Conservation (phyloP, 1,284 basidiomycete species). For the Pseudozyma tsukubaensis region DNA sequence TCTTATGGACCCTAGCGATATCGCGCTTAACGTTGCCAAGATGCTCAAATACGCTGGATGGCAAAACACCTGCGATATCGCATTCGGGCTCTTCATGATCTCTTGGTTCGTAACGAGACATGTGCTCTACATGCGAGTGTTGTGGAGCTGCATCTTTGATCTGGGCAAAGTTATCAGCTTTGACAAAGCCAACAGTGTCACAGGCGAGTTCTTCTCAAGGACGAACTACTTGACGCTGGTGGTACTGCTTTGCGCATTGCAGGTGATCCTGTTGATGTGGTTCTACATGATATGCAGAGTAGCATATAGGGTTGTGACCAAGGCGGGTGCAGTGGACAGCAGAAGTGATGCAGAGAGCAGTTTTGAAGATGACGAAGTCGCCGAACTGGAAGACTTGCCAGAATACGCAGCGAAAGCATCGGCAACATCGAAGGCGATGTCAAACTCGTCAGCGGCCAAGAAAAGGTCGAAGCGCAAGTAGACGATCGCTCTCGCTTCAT, state of each 20-base stretch:
- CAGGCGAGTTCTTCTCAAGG: constrained; percentile 28
- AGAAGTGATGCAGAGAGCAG: constrained; percentile 59
- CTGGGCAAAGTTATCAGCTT: constrained; percentile 30
- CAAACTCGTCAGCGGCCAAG: constrained; percentile 2
- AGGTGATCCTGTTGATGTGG: constrained; percentile 84
- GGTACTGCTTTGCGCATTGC: constrained; percentile 52
- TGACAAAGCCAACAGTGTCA: constrained; percentile 13
- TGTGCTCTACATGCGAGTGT: constrained; percentile 55
- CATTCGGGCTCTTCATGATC: constrained; percentile 77
- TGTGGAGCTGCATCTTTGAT: constrained; percentile 55
- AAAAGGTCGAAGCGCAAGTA: constrained; percentile 31
- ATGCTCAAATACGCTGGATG: constrained; percentile 87
- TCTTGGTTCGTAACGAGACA: constrained; percentile 64
- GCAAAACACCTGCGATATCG: constrained; percentile 78
- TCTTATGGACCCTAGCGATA: constrained; percentile 93
- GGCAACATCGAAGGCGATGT: background rate
- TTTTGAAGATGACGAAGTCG: constrained; percentile 34
- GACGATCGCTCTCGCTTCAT: background rate
- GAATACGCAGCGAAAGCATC: background rate
- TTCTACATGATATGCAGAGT: constrained; percentile 85
- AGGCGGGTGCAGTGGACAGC: constrained; percentile 81
- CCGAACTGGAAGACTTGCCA: constrained; percentile 3
- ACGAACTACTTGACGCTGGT: constrained; percentile 35
- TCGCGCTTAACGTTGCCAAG: constrained; percentile 87
- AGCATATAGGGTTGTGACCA: constrained; percentile 81